Evolutionary conservation across 768 basidiomycete species (phyloP).

Genomic region (Tricholoma furcatifolium): DNA sequence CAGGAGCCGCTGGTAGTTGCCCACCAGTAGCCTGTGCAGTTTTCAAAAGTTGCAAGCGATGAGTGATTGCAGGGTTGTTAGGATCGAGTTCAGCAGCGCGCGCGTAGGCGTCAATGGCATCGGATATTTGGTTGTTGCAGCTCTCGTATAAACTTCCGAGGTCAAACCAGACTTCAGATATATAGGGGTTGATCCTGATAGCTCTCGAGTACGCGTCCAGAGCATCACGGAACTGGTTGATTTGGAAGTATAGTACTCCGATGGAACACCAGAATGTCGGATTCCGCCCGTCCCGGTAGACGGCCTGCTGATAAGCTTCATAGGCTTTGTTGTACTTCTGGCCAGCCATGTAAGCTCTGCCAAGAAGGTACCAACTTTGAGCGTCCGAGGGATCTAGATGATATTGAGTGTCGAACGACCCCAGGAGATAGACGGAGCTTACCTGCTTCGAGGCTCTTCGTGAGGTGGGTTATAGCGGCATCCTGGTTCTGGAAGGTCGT

Average conservation of each 20-base stretch:
- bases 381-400: conserved; percentile 85
- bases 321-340: conserved; percentile 99
- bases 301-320: conserved; percentile 98
- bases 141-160: conserved; percentile 95
- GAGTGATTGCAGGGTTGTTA: conserved; percentile 75
- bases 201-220: conserved; percentile 98
- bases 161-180: conserved; percentile 95
- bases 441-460: conserved; percentile 95
- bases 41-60: conserved; percentile 75
- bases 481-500: conserved; percentile 97
- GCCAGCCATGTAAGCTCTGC: conserved; percentile 97
- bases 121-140: conserved; percentile 98
- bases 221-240: conserved; percentile 98
- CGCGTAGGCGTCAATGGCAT: conserved; percentile 98
- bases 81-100: conserved; percentile 95
- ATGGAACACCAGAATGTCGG: conserved; percentile 99
- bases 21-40: conserved; percentile 76
- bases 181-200: conserved; percentile 98
- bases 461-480: conserved; percentile 88
- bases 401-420: background rate
- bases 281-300: conserved; percentile 97
- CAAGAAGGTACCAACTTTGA: conserved; percentile 98
- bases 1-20: conserved; percentile 82
- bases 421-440: conserved; percentile 23
- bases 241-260: conserved; percentile 98